Conservation (phyloP, 805 yeast species). For the Starmerella stellata region DNA sequence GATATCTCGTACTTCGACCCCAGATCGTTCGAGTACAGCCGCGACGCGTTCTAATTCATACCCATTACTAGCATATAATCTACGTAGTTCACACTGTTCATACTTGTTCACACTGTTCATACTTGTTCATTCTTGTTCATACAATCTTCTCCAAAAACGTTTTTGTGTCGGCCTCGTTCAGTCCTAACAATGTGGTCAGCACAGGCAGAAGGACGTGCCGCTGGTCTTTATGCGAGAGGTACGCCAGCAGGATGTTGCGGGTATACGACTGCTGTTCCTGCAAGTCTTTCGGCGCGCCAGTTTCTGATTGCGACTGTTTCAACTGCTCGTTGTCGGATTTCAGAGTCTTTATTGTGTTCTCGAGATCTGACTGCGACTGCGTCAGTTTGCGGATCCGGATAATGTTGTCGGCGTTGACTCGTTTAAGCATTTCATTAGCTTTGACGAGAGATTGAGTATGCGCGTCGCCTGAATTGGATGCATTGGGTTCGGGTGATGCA, state of each 20-base stretch:
- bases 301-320: constrained; percentile 3
- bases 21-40: constrained; percentile 4
- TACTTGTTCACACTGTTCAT: no score
- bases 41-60: constrained; percentile 4
- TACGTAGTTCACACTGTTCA: constrained; percentile 46
- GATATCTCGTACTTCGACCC: constrained; percentile 5
- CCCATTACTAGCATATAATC: constrained; percentile 31
- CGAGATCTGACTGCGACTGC: constrained; percentile 21
- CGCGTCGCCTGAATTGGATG: not conserved
- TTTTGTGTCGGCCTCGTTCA: constrained; percentile 55
- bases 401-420: constrained; percentile 23
- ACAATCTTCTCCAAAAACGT: constrained; percentile 45
- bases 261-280: constrained; percentile 51
- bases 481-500: not conserved
- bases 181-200: constrained; percentile 49
- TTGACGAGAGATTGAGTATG: not conserved
- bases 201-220: constrained; percentile 73
- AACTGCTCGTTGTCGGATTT: constrained; percentile 16
- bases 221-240: constrained; percentile 83
- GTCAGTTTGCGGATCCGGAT: constrained; percentile 24
- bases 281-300: not conserved
- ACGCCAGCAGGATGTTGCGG: constrained; percentile 80
- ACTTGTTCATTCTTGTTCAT: constrained; percentile 10
- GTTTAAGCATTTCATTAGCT: constrained; percentile 21
- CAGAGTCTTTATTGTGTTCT: constrained; percentile 21